Conservation (phyloP, 768 basidiomycete genomes). For the Antrodiella citrinella region DNA sequence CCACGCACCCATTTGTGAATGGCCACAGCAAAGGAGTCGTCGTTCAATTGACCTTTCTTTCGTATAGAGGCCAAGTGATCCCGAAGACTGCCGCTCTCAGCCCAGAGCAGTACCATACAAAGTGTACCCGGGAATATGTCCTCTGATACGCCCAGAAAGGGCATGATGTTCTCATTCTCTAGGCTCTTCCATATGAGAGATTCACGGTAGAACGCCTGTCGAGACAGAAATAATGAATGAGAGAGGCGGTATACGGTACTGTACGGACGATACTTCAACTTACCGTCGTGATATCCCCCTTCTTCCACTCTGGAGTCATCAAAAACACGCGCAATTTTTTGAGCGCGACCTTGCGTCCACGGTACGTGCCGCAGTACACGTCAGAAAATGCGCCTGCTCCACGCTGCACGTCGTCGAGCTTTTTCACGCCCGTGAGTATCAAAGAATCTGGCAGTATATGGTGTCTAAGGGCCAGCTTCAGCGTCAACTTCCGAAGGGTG, state of each 20-base stretch:
- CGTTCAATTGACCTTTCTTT: background rate
- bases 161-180: background rate
- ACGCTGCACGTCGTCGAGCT: background rate
- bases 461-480: background rate
- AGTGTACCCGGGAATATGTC: background rate
- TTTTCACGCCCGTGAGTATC: background rate
- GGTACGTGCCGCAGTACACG: background rate
- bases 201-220: background rate
- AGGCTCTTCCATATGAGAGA: background rate
- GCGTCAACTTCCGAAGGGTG: background rate
- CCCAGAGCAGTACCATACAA: conserved; percentile 7
- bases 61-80: background rate
- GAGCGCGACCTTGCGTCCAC: background rate
- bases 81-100: conserved; percentile 3
- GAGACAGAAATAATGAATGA: background rate
- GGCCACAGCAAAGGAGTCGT: background rate
- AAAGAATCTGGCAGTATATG: background rate
- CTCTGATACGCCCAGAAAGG: background rate
- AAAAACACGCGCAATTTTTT: background rate
- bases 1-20: background rate
- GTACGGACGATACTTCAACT: background rate
- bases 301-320: background rate
- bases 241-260: background rate
- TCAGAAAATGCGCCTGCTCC: background rate
- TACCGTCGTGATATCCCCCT: background rate